Evolutionary conservation across 495 filamentous ascomycete species (phyloP), one percentile per base, ranked within the genome.

Genomic region (Hyaloscypha bicolor): DNA sequence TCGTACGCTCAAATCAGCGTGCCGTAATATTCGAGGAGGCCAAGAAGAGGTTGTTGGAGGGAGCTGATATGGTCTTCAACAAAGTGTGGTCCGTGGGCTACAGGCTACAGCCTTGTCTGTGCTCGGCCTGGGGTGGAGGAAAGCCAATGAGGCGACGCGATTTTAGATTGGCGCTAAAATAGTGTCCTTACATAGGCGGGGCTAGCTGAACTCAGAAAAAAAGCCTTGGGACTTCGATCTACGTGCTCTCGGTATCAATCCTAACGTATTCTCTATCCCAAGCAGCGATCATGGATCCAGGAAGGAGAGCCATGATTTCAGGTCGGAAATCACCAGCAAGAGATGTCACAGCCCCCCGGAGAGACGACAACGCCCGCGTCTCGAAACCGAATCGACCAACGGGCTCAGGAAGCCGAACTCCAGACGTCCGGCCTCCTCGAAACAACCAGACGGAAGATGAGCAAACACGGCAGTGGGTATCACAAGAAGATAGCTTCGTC

Each of bases 401-500:
- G 19, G 62, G 52, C 1, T 59, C 67, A 14, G 63, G 64, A 9
- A 62, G 29, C n/a, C 45, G 67, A 37, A 64, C 68, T 42, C 66
- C 68, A 30, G 74, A 77, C 51, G 60, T 64, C 14, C 66, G 77
- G 33, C 71, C 76, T 42, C 72, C 76, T 61, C 83, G 83, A 9
- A 77, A 86, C 37, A 90, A 88, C 68, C 79, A 86, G 4, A 85
- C 88, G 70, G 88, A 90, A 73, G 91, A 93, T 62, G 88, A 94
- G 75, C 92, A 92, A 70, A 91, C 87, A 70, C 83, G 88, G 48
- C 82, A 89, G 71, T 99, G 96, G 86, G 90, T 99, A 29, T 89
- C 94, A 61, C 91, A 95, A 74, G 95, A 99, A 77, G 95, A 98
- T 79, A 86, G 90, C 62, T 99, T 99, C 73, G 95, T 99, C 25